Evolutionary conservation across 164 flowering plant genomes (phyloP).

Genomic region (Aristolochia californica): DNA sequence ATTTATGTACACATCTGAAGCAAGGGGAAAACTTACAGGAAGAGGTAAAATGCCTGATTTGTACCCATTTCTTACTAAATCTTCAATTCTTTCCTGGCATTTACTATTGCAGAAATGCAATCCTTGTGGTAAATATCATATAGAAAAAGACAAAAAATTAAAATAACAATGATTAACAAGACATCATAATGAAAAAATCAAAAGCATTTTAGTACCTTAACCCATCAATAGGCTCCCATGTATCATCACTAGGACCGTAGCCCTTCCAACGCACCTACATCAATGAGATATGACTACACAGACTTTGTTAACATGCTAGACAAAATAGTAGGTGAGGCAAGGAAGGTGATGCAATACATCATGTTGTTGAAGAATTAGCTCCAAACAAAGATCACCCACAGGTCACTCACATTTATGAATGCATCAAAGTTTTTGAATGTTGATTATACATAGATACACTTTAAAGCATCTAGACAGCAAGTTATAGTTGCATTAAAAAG

Average conservation of each 20-base stretch:
- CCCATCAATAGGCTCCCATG: slow-evolving; percentile 63
- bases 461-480: no score
- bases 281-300: background rate
- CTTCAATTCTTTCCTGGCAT: slow-evolving; percentile 33
- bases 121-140: background rate
- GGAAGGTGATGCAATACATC: background rate
- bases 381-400: no score
- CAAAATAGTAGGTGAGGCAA: background rate
- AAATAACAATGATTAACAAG: background rate
- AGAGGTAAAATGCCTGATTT: slow-evolving; percentile 45
- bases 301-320: no score
- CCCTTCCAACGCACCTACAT: slow-evolving; percentile 62
- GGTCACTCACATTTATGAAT: no score
- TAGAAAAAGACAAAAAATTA: background rate
- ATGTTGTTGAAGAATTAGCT: no score
- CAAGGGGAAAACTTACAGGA: slow-evolving; percentile 38
- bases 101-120: slow-evolving; percentile 22
- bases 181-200: background rate
- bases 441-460: no score
- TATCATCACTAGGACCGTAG: slow-evolving; percentile 39
- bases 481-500: no score
- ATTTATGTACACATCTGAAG: no score
- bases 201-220: slow-evolving; percentile 26
- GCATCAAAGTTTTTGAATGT: no score
- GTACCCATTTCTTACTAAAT: slow-evolving; percentile 44